Base-by-base conservation (phyloP, 2,329 filamentous ascomycete genomes). In the Cytospora paraplurivora region DNA sequence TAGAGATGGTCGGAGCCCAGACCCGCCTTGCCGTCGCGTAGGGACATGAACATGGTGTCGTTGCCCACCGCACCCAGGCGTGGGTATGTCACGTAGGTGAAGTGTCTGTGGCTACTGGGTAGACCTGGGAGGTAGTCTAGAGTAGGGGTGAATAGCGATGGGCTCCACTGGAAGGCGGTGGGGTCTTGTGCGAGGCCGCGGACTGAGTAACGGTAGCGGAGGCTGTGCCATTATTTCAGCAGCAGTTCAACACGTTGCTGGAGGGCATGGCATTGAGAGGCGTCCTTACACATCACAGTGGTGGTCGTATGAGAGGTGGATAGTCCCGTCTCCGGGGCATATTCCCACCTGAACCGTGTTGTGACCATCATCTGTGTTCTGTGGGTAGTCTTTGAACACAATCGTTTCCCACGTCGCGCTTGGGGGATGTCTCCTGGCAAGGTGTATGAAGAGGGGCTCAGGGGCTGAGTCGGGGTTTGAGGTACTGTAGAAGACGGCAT, bases 341-440 rank as follows among this genome's bases (percentile, higher is more conserved):
- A 83, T 78, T 3, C 81, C 81, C 66, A 83, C 75, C 69, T 81
- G 81, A 53, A 82, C 79, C 4, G 80, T 83, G 64, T 84, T 83
- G 68, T 83, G 81, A 4, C 81, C 80, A 63, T 83, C 81, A 51
- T 83, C 76, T 1, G 76, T 77, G 13, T 75, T 79, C 68, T 84
- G 81, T 17, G 77, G 72, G 55, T 83, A 83, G 69, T 83, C 81
- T 1, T 75, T 74, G 34, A 83, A 80, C 1, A 77, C 74, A 38
- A 82, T 68, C 11, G 76, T 77, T 67, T 83, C 74, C 81, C 81
- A 83, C 0, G 72, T 51, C 0, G 75, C 73, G 4, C 70, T 68
- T 0, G 78, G 74, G 5, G 83, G 74, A 38, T 74, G 73, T 35
- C 81, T 73, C 27, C 81, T 76, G 4, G 79, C 78, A 0, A 83